Evolutionary conservation across 768 basidiomycete genomes (phyloP), one percentile per base, ranked within the genome.

Genomic region (Pulveroboletus sp.): DNA sequence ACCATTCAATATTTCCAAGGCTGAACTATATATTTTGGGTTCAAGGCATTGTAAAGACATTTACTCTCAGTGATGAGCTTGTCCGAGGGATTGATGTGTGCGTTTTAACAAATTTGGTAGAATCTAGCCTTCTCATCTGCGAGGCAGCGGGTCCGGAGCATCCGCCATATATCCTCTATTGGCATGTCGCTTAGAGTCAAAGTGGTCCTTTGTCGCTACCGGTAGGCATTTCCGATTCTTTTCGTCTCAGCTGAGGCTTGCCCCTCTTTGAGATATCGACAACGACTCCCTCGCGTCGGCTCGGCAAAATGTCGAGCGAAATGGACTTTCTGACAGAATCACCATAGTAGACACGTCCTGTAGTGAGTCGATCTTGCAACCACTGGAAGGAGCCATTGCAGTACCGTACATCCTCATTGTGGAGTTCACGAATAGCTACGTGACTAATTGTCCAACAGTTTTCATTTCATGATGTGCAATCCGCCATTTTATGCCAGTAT

Each of bases 401-500:
- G 31, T 39, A 38, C 46, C 46, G 54, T 57, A 49, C 10, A 30
- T 49, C 24, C 18, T 47, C 17, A n/a, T 36, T 21, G 21, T 47
- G 8, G 17, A 30, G n/a, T 21, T 21, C 10, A 21, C 28, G 50
- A 26, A 5, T 5, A 10, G 8, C 9, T 46, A 3, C 5, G 12
- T 44, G 40, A 43, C 47, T 47, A 26, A 48, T 37, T 3, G 1
- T 17, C 21, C 9, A 10, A 10, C 46, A 82, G 79, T 4, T 81
- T 83, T 59, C 80, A 86, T 50, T 92, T 95, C 56, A 82, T 84
- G 0, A 91, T 98, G 83, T 97, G 94, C 69, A 99, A 98, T 65
- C 95, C 95, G 0, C 95, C 95, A 0, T 99, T 99, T 68, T 98
- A 96, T 62, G 64, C 73, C n/a, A 88, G 83, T 49, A 61, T 65